A percentile compares a stretch with the other conserved stretches of the same genome.
These are phyloP conservation scores for Edaphochlamys debaryana DNA, from an alignment of 139 green algal species.

Conservation along the genomic window DNA sequence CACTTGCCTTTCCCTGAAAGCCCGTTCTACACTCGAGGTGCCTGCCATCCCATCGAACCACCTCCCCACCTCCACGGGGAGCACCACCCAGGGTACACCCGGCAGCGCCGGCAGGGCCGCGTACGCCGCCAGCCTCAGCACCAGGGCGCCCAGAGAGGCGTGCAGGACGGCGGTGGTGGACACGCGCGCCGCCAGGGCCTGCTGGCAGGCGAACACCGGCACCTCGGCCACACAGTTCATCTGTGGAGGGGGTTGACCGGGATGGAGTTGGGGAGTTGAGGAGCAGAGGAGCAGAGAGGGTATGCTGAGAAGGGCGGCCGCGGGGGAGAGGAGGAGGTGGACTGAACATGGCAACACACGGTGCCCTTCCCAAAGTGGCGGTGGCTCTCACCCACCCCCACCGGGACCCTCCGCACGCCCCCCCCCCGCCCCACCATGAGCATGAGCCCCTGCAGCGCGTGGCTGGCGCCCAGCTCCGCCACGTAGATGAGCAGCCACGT, in stretches of 20 bases:
- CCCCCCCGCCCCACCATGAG: slow-evolving; percentile 47
- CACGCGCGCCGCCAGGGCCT: slow-evolving; percentile 26
- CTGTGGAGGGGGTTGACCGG: not conserved
- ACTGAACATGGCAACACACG: no score
- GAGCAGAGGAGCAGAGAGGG: not conserved
- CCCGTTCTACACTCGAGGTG: no score
- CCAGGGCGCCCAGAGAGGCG: slow-evolving; percentile 8
- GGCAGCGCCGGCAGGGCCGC: slow-evolving; percentile 24
- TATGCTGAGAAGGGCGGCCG: no score
- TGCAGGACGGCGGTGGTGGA: slow-evolving; percentile 13
- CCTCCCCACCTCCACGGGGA: slow-evolving; percentile 55
- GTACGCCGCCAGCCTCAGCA: slow-evolving; percentile 48
- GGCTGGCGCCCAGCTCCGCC: slow-evolving; percentile 34
- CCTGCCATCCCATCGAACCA: no score
- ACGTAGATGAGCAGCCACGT: slow-evolving; percentile 58
- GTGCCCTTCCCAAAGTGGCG: no score
- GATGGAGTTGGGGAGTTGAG: no score
- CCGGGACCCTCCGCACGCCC: no score
- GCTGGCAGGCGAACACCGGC: slow-evolving; percentile 50
- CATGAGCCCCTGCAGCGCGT: slow-evolving; percentile 51
- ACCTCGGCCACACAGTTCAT: slow-evolving; percentile 55
- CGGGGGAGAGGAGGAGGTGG: no score
- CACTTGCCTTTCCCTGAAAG: no score
- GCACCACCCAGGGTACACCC: slow-evolving; percentile 51
- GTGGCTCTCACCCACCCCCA: no score